Base-by-base conservation (phyloP, 352 stramenopile genomes). In the Elongisporangium undulatum region DNA sequence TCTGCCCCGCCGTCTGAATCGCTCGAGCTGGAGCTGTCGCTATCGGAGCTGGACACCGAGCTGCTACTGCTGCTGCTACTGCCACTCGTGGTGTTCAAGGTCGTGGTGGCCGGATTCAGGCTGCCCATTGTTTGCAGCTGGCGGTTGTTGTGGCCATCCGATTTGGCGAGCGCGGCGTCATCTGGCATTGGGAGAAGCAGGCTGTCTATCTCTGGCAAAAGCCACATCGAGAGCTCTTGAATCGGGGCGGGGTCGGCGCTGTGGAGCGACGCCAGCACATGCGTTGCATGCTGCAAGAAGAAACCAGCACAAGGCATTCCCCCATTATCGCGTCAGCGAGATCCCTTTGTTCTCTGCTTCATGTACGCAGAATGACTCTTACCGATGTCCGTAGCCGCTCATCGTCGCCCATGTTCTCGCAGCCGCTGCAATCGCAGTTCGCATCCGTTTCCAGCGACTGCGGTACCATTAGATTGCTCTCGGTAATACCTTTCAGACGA, bases 61-160 rank as follows among this genome's bases (percentile, higher is more conserved):
- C 64, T 75, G 58, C 61, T 71, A 49, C 56, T 68, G 52, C 58
- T 82, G 50, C 57, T 73, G 49, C 56, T 74, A 52, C 59, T 79
- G 20, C 55, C 59, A 48, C 64, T 74, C n/a, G 29, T 62, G n/a
- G 59, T 81, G 21, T 58, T 63, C 29, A 48, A 80, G 49, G 61
- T 77, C 22, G 69, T 75, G 16, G 62, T 67, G 5, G 69, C 77
- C 3, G 74, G 69, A 55, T 59, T 75, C 10, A 67, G 69, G 66
- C 75, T 85, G 34, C 64, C 72, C 24, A 49, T 49, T 24, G 73
- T 41, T 63, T 67, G 49, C 56, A 79, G 50, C 62, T 74, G 58
- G 52, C 65, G 22, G 57, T 60, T 26, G 51, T 60, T 15, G 41
- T 54, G 20, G 59, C 58, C 66, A 16, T 59, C 51, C 24, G 51